A percentile compares a stretch with the other conserved stretches of the same genome.
Conservation (phyloP, 148 eudicot genomes). For the Heliosperma pusillum region DNA sequence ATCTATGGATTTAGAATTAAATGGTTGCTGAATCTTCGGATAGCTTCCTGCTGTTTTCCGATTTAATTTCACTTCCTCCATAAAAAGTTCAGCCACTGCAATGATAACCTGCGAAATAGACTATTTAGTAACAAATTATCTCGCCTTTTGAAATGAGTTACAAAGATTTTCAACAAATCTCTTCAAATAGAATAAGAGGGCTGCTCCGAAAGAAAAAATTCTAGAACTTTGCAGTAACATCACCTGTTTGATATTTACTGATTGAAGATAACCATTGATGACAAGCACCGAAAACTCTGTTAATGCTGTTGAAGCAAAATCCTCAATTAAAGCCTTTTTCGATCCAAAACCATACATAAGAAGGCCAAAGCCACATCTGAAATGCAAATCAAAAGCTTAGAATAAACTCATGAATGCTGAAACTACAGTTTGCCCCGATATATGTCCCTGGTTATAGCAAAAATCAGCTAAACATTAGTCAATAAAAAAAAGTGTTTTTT, state of each 20-base stretch:
- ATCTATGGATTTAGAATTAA: conserved; percentile 54
- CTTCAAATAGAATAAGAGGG: not conserved
- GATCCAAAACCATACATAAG: conserved; percentile 98
- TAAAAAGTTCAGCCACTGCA: conserved; percentile 69
- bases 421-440: too few species aligned
- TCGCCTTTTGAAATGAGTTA: not conserved
- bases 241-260: conserved; percentile 93
- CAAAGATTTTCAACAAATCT: not conserved
- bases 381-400: not conserved
- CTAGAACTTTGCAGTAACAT: conserved; percentile 11
- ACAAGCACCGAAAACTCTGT: conserved; percentile 66
- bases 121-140: conserved; percentile 9
- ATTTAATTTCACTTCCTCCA: conserved; percentile 64
- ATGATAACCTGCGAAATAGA: conserved; percentile 44
- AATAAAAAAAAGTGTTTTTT: too few species aligned
- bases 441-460: too few species aligned
- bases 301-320: conserved; percentile 81
- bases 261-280: conserved; percentile 85
- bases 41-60: conserved; percentile 39
- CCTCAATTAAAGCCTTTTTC: conserved; percentile 80
- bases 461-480: too few species aligned
- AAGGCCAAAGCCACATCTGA: conserved; percentile 86
- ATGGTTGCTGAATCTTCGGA: conserved; percentile 50
- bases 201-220: not conserved
- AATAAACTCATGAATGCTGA: too few species aligned